Conservation (phyloP, 2,329 filamentous ascomycete genomes). For the Chaetothyriales sp. region DNA sequence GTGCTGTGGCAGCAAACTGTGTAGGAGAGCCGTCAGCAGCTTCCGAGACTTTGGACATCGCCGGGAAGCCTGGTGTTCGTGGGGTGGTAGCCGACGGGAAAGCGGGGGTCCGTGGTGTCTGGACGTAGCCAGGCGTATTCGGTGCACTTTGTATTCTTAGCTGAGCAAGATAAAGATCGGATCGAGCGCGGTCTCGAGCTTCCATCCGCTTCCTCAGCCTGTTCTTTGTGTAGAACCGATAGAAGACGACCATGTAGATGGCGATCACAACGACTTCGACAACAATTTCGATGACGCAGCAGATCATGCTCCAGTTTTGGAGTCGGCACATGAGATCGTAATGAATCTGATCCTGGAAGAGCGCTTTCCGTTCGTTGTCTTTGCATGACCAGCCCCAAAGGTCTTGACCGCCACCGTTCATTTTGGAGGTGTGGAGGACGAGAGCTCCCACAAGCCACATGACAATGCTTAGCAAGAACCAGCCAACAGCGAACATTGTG, state of each 20-base stretch:
- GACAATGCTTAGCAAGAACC: conserved; percentile 84
- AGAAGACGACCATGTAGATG: conserved; percentile 91
- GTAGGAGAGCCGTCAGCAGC: conserved; percentile 2
- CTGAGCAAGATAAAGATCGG: conserved; percentile 84
- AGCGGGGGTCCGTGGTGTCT: conserved; percentile 44
- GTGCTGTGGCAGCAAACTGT: conserved; percentile 19
- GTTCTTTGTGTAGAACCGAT: conserved; percentile 93
- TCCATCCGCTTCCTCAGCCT: conserved; percentile 95
- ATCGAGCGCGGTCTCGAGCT: conserved; percentile 80
- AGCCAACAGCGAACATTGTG: conserved; percentile 80
- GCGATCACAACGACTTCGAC: conserved; percentile 81
- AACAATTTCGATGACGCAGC: conserved; percentile 92
- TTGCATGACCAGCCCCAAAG: conserved; percentile 98
- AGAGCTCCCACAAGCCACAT: conserved; percentile 85
- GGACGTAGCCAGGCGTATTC: conserved; percentile 80
- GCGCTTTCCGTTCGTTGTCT: conserved; percentile 63
- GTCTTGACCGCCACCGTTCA: conserved; percentile 64
- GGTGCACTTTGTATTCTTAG: conserved; percentile 74
- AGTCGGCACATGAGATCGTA: conserved; percentile 87
- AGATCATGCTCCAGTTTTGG: conserved; percentile 89
- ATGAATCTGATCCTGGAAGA: conserved; percentile 69
- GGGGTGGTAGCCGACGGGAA: conserved; percentile 40
- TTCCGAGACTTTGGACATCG: conserved; percentile 57
- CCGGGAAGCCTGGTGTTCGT: conserved; percentile 48
- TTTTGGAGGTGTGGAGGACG: conserved; percentile 64